Percentiles rank a stretch among this genome's conserved stretches.
Conservation (phyloP, 805 yeast species). For the Nakazawaea ishiwadae region DNA sequence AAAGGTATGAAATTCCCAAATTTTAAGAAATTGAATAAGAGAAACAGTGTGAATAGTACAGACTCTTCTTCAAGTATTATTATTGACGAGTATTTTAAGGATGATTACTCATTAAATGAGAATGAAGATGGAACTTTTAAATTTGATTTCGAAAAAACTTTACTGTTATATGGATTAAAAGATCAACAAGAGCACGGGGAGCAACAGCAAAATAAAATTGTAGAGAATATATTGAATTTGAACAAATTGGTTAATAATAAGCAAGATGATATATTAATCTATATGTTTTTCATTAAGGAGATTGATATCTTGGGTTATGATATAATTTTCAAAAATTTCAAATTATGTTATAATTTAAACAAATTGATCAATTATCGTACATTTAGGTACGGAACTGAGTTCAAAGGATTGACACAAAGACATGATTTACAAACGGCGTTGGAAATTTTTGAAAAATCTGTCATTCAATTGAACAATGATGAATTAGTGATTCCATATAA, state of each 20-base stretch:
- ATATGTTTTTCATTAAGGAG: conserved; percentile 1
- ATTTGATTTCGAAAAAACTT: conserved; percentile 9
- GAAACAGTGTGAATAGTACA: background rate
- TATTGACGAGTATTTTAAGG: conserved; percentile 2
- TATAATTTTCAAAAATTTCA: conserved; percentile 1
- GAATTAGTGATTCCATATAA: conserved; percentile 6
- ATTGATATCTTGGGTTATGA: conserved; percentile 6
- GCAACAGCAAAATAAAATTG: no score
- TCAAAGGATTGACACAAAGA: conserved; percentile 1
- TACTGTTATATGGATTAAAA: background rate
- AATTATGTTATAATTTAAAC: conserved; percentile 6
- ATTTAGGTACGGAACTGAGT: conserved; percentile 1
- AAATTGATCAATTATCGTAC: conserved; percentile 9
- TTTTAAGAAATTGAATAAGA: conserved; percentile 3
- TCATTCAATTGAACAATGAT: background rate
- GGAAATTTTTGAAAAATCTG: background rate
- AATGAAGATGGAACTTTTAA: no score
- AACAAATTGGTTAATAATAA: conserved; percentile 6
- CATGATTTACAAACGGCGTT: background rate
- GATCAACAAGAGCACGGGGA: background rate
- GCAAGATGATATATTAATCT: conserved; percentile 11
- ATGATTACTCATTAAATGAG: background rate
- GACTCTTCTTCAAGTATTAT: background rate
- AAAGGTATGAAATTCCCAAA: background rate
- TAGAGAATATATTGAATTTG: no score